phyloP scores from a whole-genome alignment of 192 early-diverging fungal genomes.

The Mortierella alpina region DNA sequence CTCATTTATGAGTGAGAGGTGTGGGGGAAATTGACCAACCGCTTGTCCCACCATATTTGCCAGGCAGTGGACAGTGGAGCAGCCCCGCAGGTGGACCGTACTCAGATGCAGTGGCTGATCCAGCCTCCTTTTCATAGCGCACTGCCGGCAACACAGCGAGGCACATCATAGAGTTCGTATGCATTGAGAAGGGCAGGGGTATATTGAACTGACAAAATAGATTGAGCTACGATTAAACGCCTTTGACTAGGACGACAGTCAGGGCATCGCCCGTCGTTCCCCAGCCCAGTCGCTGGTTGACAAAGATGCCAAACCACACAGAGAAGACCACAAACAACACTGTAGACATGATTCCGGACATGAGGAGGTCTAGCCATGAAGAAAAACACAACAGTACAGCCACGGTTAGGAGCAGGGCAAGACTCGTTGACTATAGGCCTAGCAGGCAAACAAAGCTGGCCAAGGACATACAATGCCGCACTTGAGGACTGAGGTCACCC shows the following conservation, averaged over 20 bases:
- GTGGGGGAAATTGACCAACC: too few species aligned
- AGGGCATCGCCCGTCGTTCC: conserved; percentile 66
- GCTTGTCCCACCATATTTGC: too few species aligned
- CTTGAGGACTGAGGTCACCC: conserved; percentile 57
- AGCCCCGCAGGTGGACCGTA: too few species aligned
- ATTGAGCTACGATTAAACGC: conserved; percentile 34
- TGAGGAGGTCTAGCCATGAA: conserved; percentile 59
- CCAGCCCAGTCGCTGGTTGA: conserved; percentile 69
- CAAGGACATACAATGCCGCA: conserved; percentile 64
- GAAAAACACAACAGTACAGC: not conserved
- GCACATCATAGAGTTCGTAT: too few species aligned
- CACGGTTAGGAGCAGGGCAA: not conserved
- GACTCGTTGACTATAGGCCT: not conserved
- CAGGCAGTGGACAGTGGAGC: too few species aligned
- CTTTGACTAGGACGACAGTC: conserved; percentile 64
- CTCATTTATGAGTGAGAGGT: too few species aligned
- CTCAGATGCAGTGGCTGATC: too few species aligned
- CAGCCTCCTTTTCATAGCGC: too few species aligned
- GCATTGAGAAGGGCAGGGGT: too few species aligned
- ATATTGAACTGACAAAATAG: too few species aligned
- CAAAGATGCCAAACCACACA: conserved; percentile 71
- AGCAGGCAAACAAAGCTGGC: too few species aligned
- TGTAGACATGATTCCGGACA: conserved; percentile 62
- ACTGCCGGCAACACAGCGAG: too few species aligned
- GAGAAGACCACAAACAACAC: conserved; percentile 61